Percentiles rank a stretch among this genome's conserved stretches.
These are phyloP conservation scores for Blastocystis sp. DNA, from an alignment of 352 stramenopile genomes.

Conservation along the genomic window DNA sequence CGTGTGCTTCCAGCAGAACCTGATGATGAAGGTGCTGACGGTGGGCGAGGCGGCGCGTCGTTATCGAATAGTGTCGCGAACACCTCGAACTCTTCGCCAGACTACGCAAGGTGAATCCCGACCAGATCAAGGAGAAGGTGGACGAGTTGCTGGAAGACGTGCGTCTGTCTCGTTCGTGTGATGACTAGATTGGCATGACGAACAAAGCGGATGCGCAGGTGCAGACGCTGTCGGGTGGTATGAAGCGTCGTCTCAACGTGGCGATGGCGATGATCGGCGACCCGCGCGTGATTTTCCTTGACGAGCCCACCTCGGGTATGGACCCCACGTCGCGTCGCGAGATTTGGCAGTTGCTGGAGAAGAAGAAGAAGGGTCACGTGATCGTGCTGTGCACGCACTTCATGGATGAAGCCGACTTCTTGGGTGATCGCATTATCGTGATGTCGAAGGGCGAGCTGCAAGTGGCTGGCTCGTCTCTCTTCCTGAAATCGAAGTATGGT, in stretches of 20 bases:
- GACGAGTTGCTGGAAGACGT: slow-evolving; percentile 52
- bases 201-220: slow-evolving; percentile 77
- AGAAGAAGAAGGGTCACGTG: slow-evolving; percentile 79
- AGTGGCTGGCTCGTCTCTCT: slow-evolving; percentile 80
- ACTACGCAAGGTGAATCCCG: slow-evolving; percentile 36
- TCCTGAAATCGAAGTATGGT: slow-evolving; percentile 82
- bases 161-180: not conserved
- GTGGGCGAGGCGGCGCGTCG: slow-evolving; percentile 72
- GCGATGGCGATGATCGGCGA: slow-evolving; percentile 82
- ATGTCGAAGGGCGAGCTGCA: slow-evolving; percentile 81
- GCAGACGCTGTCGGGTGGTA: slow-evolving; percentile 82
- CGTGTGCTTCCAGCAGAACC: slow-evolving; percentile 85
- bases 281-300: slow-evolving; percentile 77
- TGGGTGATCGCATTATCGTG: slow-evolving; percentile 87
- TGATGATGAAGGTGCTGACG: slow-evolving; percentile 82
- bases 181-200: slow-evolving; percentile 74
- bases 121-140: slow-evolving; percentile 41
- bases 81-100: slow-evolving; percentile 72
- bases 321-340: slow-evolving; percentile 78
- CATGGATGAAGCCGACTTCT: slow-evolving; percentile 88
- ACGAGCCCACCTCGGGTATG: slow-evolving; percentile 79
- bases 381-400: slow-evolving; percentile 88
- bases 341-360: slow-evolving; percentile 85
- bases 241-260: slow-evolving; percentile 85
- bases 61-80: slow-evolving; percentile 61